Base-by-base conservation (phyloP, 129 eudicot species). In the Silybum marianum region DNA sequence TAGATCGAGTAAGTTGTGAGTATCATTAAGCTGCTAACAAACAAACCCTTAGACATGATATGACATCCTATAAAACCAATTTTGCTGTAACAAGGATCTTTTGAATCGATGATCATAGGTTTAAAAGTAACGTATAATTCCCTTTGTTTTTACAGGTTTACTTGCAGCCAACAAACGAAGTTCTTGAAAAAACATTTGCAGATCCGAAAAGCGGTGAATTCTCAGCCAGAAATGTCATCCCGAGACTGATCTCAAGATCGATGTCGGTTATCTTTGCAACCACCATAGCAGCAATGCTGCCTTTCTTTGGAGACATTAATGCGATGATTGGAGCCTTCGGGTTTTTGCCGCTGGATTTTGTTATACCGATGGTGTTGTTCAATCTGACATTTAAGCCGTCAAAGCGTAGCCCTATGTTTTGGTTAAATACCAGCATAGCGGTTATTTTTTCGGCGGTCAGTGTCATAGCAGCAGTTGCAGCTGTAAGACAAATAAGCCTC, bases 151-250 rank as follows among this genome's bases (percentile, higher is more conserved):
- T 72, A 25, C 83, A 92, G 98, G 93, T 93, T 9, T 95, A 92
- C 81, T 85, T 95, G 87, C 99, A 95, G 78, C 99, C 99, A 12
- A 95, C 97, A 46, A 95, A 95, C 34, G 99, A 92, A 75, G 91
- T 91, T 39, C 86, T 95, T 2, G 99, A 95, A 83, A 63, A 90
- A 74, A 51, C 79, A 46, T 87, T 95, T 82, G 80, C 91, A 12
- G 97, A 95, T 74, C 90, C 99, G 21, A 88, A 58, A 51, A 84
- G 90, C 21, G 40, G 78, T 14, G 93, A 95, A 76, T 95, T 95
- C 86, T 88, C 97, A 0, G 62, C 84, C 1, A 80, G 97, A 65
- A 95, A 95, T 39, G 83, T 92, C 12, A 54, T 90, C 78, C 99
- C 99, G 4, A 78, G 99, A 81, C 26, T 92, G 75, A 74, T 95